Conservation (phyloP, 352 stramenopile genomes). For the Halophytophthora batemanensis region DNA sequence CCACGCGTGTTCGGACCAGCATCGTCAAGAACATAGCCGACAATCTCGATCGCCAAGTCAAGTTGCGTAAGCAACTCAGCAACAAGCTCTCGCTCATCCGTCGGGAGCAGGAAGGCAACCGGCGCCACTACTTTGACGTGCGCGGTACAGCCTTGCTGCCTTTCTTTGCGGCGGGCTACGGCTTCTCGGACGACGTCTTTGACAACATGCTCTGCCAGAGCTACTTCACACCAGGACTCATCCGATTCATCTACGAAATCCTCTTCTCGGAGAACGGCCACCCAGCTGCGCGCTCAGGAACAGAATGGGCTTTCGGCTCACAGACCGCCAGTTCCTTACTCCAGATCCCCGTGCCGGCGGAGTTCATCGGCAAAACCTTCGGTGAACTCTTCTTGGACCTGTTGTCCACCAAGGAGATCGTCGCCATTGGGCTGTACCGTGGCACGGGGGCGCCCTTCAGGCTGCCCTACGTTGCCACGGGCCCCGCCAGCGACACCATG, state of each 20-base stretch:
- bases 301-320: slow-evolving; percentile 2
- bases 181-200: slow-evolving; percentile 62
- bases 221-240: slow-evolving; percentile 60
- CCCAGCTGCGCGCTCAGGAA: slow-evolving; percentile 14
- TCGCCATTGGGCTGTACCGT: slow-evolving; percentile 55
- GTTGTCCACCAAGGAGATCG: slow-evolving; percentile 35
- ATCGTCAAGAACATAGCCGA: slow-evolving; percentile 32
- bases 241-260: slow-evolving; percentile 62
- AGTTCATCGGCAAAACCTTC: slow-evolving; percentile 45
- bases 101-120: slow-evolving; percentile 39
- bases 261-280: slow-evolving; percentile 57
- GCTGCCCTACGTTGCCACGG: slow-evolving; percentile 56
- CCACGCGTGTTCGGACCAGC: slow-evolving; percentile 14
- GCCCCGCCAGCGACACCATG: slow-evolving; percentile 39
- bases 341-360: slow-evolving; percentile 44
- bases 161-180: slow-evolving; percentile 66
- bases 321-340: slow-evolving; percentile 43
- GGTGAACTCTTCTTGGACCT: slow-evolving; percentile 54
- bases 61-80: slow-evolving; percentile 39
- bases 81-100: slow-evolving; percentile 37
- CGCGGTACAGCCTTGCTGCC: slow-evolving; percentile 39
- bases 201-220: slow-evolving; percentile 75
- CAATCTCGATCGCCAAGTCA: slow-evolving; percentile 33
- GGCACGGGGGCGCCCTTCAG: slow-evolving; percentile 29
- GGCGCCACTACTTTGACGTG: slow-evolving; percentile 40